A percentile compares a stretch with the other conserved stretches of the same genome.
Evolutionary conservation across 495 filamentous ascomycete species (phyloP).

Genomic region (Talaromyces borbonicus): DNA sequence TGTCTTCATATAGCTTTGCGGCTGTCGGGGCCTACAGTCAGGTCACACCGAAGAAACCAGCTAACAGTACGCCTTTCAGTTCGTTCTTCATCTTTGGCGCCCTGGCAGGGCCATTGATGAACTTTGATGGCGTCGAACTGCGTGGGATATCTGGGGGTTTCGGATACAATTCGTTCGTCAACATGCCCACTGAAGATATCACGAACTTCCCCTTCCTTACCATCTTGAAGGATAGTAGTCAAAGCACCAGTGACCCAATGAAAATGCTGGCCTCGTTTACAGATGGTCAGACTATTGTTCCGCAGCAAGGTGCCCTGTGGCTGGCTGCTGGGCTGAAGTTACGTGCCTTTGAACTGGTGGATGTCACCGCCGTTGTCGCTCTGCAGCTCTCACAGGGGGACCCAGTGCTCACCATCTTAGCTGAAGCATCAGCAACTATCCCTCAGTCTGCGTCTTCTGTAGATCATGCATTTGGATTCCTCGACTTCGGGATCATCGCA

Average conservation of each 20-base stretch:
- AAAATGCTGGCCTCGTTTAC: slow-evolving; percentile 4
- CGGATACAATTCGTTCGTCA: slow-evolving; percentile 32
- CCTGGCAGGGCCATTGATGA: slow-evolving; percentile 35
- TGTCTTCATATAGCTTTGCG: slow-evolving; percentile 23
- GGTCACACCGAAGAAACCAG: background rate
- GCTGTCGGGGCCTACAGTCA: slow-evolving; percentile 30
- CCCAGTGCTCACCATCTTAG: slow-evolving; percentile 31
- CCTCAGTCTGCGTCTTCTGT: slow-evolving; percentile 22
- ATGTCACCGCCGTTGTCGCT: slow-evolving; percentile 26
- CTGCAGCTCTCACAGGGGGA: slow-evolving; percentile 15
- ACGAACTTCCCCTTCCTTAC: slow-evolving; percentile 30
- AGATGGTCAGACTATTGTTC: slow-evolving; percentile 14
- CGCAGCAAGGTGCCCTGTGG: slow-evolving; percentile 24
- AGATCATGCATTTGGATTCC: slow-evolving; percentile 17
- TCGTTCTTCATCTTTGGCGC: slow-evolving; percentile 25
- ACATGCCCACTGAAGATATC: slow-evolving; percentile 22
- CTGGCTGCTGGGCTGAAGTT: slow-evolving; percentile 30
- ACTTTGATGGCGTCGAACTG: slow-evolving; percentile 31
- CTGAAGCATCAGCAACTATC: slow-evolving; percentile 24
- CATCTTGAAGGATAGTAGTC: slow-evolving; percentile 8
- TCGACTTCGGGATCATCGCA: slow-evolving; percentile 32
- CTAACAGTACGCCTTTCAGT: background rate
- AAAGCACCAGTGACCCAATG: slow-evolving; percentile 8
- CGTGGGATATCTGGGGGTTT: slow-evolving; percentile 29
- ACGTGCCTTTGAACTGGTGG: slow-evolving; percentile 31